phyloP scores from a whole-genome alignment of 441 rosid genomes.

The Pelargonium citronellum region DNA sequence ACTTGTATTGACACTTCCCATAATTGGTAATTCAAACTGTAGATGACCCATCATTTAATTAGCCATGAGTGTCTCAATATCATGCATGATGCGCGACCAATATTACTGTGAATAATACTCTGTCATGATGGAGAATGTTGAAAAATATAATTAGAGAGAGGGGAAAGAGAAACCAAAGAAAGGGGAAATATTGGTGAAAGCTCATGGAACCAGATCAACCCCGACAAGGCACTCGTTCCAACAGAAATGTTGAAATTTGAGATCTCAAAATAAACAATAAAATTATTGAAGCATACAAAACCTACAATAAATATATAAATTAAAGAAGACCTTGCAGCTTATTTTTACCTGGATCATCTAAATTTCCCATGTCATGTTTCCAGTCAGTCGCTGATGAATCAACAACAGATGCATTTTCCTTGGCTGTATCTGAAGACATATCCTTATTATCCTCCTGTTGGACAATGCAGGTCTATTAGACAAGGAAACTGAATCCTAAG shows the following conservation, averaged over 20 bases:
- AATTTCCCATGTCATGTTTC: slow-evolving; percentile 61
- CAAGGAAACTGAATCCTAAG: slow-evolving; percentile 10
- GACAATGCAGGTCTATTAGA: slow-evolving; percentile 19
- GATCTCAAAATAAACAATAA: neutral
- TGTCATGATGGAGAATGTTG: neutral
- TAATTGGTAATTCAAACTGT: neutral
- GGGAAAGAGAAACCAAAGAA: neutral
- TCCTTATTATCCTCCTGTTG: slow-evolving; percentile 29
- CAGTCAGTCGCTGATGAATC: slow-evolving; percentile 81
- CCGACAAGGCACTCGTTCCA: neutral
- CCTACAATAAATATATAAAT: neutral
- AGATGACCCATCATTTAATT: neutral
- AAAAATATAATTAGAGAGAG: neutral
- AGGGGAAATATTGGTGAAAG: neutral
- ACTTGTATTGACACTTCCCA: neutral
- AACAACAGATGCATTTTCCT: slow-evolving; percentile 78
- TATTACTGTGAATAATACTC: neutral
- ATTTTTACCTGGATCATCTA: slow-evolving; percentile 64
- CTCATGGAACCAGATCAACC: neutral
- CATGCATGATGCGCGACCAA: neutral
- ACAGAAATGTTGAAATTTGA: neutral
- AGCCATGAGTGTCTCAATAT: neutral
- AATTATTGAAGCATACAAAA: neutral
- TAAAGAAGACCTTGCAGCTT: slow-evolving; percentile 9
- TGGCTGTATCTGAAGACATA: slow-evolving; percentile 81